Percentiles rank a stretch among this genome's conserved stretches.
phyloP scores from a whole-genome alignment of 345 rosid genomes.

The Sonneratia caseolaris region DNA sequence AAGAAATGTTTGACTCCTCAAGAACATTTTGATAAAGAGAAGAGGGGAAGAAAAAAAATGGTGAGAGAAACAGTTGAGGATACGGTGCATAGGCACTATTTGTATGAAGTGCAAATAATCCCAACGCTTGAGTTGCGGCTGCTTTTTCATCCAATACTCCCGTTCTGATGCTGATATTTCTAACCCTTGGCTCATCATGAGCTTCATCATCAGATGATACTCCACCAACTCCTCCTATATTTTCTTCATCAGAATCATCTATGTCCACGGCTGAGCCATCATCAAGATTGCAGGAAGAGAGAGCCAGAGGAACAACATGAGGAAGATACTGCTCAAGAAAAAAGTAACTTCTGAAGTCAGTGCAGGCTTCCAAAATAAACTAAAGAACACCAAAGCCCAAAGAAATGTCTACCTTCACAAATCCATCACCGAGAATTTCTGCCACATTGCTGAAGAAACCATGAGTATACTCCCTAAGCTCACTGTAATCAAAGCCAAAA shows the following conservation, averaged over 20 bases:
- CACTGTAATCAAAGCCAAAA: slow-evolving; percentile 83
- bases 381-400: background rate
- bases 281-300: slow-evolving; percentile 93
- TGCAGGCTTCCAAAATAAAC: slow-evolving; percentile 1
- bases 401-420: slow-evolving; percentile 4
- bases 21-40: background rate
- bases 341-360: slow-evolving; percentile 5
- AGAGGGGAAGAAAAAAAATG: background rate
- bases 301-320: slow-evolving; percentile 77
- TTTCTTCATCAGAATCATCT: slow-evolving; percentile 89
- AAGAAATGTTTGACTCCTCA: slow-evolving; percentile 6
- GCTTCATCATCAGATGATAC: slow-evolving; percentile 99
- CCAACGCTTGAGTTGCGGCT: slow-evolving; percentile 99
- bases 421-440: slow-evolving; percentile 37
- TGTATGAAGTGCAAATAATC: slow-evolving; percentile 88
- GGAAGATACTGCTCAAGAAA: slow-evolving; percentile 66
- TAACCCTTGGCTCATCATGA: slow-evolving; percentile 85
- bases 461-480: slow-evolving; percentile 94
- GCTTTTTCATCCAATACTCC: slow-evolving; percentile 99
- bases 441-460: slow-evolving; percentile 98
- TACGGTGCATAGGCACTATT: slow-evolving; percentile 77
- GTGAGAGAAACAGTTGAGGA: slow-evolving; percentile 34
- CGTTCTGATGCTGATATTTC: slow-evolving; percentile 92
- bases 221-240: slow-evolving; percentile 72
- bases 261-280: slow-evolving; percentile 95